These are phyloP conservation scores for Cylindrodendrum hubeiense DNA, from an alignment of 2,329 filamentous ascomycete genomes.

Conservation along the genomic window DNA sequence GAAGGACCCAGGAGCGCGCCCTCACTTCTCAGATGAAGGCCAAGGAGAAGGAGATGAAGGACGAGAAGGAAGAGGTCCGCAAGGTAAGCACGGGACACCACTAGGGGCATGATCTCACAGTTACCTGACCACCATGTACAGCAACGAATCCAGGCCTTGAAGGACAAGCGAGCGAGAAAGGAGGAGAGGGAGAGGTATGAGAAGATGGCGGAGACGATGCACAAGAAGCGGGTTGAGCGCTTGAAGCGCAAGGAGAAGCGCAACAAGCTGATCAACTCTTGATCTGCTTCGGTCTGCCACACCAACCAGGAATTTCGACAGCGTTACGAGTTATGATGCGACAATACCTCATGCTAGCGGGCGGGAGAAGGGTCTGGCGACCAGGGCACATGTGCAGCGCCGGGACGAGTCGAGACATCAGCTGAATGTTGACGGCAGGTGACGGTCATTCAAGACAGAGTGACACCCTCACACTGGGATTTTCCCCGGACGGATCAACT, in stretches of 20 bases:
- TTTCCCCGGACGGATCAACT: background rate
- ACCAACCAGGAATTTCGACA: conserved; percentile 21
- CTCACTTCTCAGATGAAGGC: conserved; percentile 84
- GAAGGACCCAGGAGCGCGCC: conserved; percentile 78
- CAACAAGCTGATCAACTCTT: conserved; percentile 84
- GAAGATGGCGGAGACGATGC: conserved; percentile 98
- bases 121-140: conserved; percentile 52
- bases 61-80: conserved; percentile 91
- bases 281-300: conserved; percentile 38
- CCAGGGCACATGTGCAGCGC: background rate
- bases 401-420: background rate
- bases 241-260: conserved; percentile 96
- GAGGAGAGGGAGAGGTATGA: conserved; percentile 94
- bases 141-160: conserved; percentile 83
- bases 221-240: conserved; percentile 92
- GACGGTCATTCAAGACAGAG: background rate
- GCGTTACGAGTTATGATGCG: conserved; percentile 42
- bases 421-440: background rate
- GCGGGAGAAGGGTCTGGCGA: conserved; percentile 12
- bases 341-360: conserved; percentile 25
- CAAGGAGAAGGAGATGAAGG: conserved; percentile 95
- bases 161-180: conserved; percentile 87
- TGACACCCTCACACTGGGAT: background rate
- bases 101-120: background rate
- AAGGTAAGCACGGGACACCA: conserved; percentile 78